Base-by-base conservation (phyloP, 768 basidiomycete genomes). In the Russula vinacea region DNA sequence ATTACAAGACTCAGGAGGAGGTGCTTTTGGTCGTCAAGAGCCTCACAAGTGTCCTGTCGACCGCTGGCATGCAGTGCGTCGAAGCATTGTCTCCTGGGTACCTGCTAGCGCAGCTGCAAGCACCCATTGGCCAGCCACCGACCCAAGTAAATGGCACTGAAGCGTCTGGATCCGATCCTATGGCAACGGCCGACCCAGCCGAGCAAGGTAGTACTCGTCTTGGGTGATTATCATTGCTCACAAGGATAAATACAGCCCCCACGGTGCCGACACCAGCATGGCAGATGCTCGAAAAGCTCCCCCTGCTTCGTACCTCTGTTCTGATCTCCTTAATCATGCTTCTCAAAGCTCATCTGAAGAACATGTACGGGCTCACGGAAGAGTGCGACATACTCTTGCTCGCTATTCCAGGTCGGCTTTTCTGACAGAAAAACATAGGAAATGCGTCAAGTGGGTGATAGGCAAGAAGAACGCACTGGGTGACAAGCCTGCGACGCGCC, bases 1-100 rank as follows among this genome's bases (percentile, higher is more conserved):
- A 98, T 39, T 98, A 95, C 79, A 98, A 94, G 78, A 92, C 92
- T 0, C 88, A 90, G 70, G 97, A 99, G 74, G 97, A 98, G 75
- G 87, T 89, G 5, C 77, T 98, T 58, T 86, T 89, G 5, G 87
- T 98, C 26, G 84, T 97, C 71, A 90, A 89, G 64, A 81, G 83
- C 60, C 79, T 95, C 61, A 93, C 91, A 10, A 77, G 82, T 19
- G 80, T 89, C 26, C 80, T 92, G 52, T 94, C 89, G 1, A 89
- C 86, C 2, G 83, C 84, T 11, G 96, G 90, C 59, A 87, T 87
- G 81, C 91, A 90, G 70, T 75, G 91, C n/a, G 80, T 92, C 60
- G 93, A 90, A 69, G 76, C 80, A 22, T 73, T 90, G 24, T 89
- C 87, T 6, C 91, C 90, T 22, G 81, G 84, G 0, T 84, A 91